Conservation (phyloP, 2,329 filamentous ascomycete species). For the Sporothrix phasma region DNA sequence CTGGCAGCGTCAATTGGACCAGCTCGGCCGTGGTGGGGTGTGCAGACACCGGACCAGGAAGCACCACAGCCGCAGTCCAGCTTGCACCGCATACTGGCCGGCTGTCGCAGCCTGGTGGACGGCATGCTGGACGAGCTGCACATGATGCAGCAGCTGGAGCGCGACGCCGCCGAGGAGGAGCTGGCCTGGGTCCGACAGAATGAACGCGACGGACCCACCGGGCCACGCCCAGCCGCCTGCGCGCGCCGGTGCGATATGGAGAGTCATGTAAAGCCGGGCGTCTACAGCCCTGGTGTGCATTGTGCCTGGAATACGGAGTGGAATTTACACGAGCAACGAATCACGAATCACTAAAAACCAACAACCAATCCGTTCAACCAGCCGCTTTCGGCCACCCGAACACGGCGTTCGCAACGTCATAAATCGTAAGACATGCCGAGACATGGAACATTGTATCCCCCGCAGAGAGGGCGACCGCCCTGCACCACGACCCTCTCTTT, state of each 20-base stretch:
- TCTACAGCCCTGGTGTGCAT: too few species aligned
- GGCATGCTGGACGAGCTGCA: conserved; percentile 54
- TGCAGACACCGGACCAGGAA: neutral
- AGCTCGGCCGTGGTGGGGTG: neutral
- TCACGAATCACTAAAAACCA: too few species aligned
- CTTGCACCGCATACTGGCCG: conserved; percentile 38
- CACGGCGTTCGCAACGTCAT: neutral
- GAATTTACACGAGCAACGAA: too few species aligned
- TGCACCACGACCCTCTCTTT: neutral
- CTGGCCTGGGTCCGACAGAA: conserved; percentile 47
- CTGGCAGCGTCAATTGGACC: conserved; percentile 14
- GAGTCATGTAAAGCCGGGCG: conserved; percentile 25
- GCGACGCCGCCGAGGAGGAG: conserved; percentile 46
- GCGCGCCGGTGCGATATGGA: conserved; percentile 40
- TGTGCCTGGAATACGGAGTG: too few species aligned
- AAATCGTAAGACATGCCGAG: neutral
- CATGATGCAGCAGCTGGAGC: conserved; percentile 53
- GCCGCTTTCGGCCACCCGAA: neutral
- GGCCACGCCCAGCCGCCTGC: conserved; percentile 24
- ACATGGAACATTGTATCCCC: neutral
- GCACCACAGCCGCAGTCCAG: conserved; percentile 26
- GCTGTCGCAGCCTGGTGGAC: conserved; percentile 39
- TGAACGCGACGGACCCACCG: conserved; percentile 32
- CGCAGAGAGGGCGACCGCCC: neutral
- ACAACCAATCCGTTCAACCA: too few species aligned